Conservation (phyloP, 768 basidiomycete genomes). For the Antrodiella citrinella region DNA sequence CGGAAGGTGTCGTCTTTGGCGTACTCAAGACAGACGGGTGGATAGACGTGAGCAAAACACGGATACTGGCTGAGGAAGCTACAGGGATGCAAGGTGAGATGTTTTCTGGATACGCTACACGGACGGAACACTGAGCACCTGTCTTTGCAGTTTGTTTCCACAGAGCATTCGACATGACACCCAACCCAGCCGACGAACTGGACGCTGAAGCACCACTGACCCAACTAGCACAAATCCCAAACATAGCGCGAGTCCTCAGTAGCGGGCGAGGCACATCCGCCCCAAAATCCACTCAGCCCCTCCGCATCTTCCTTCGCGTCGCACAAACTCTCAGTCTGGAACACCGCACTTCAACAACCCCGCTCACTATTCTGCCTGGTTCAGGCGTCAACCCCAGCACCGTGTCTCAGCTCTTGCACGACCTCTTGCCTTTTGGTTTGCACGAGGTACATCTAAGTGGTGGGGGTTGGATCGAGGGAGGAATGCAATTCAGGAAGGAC, state of each 20-base stretch:
- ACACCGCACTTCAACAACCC: neutral
- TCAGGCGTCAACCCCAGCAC: constrained; percentile 64
- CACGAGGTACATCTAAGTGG: constrained; percentile 72
- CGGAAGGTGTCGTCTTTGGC: constrained; percentile 63
- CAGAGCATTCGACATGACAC: constrained; percentile 55
- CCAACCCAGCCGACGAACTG: constrained; percentile 36
- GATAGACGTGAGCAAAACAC: constrained; percentile 49
- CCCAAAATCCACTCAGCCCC: neutral
- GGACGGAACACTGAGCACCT: neutral
- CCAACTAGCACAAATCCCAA: constrained; percentile 46
- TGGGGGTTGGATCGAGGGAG: constrained; percentile 51
- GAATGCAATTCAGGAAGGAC: constrained; percentile 40
- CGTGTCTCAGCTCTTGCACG: constrained; percentile 37
- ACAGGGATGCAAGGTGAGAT: constrained; percentile 51
- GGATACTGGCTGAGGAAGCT: constrained; percentile 50
- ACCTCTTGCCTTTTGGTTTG: constrained; percentile 48
- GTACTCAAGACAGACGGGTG: constrained; percentile 47
- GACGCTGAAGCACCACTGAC: constrained; percentile 18
- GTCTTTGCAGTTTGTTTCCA: constrained; percentile 11
- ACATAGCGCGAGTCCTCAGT: constrained; percentile 71
- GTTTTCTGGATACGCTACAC: neutral
- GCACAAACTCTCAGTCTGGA: neutral
- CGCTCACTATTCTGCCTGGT: constrained; percentile 52
- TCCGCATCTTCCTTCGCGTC: neutral
- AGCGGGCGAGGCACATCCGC: neutral